phyloP scores from a whole-genome alignment of 2,329 filamentous ascomycete species.

The Fusarium sacchari region DNA sequence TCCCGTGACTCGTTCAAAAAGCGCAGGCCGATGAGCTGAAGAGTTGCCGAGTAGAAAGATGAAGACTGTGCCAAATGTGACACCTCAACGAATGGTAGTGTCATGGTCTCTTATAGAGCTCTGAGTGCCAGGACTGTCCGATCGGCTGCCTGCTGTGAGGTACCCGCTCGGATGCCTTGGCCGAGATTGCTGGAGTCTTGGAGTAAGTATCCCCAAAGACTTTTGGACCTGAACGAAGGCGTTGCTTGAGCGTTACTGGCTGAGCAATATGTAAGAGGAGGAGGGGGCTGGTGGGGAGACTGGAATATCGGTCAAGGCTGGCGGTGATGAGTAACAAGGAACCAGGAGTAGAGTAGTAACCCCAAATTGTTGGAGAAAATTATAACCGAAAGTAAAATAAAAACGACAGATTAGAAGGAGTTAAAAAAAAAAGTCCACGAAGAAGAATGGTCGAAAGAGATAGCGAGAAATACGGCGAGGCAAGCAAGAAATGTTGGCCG shows the following conservation, averaged over 20 bases:
- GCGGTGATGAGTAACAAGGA: slow-evolving; percentile 31
- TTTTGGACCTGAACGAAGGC: slow-evolving; percentile 11
- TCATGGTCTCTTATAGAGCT: slow-evolving; percentile 44
- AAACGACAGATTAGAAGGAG: slow-evolving; percentile 23
- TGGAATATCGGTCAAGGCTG: slow-evolving; percentile 37
- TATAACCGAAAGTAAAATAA: not conserved
- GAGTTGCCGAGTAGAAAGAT: slow-evolving; percentile 83
- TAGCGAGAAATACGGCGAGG: slow-evolving; percentile 16
- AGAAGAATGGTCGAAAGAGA: slow-evolving; percentile 14
- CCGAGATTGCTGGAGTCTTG: slow-evolving; percentile 22
- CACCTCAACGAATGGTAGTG: slow-evolving; percentile 69
- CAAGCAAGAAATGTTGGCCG: slow-evolving; percentile 25
- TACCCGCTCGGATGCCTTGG: slow-evolving; percentile 39
- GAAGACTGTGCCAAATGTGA: slow-evolving; percentile 81
- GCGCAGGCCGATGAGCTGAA: slow-evolving; percentile 80
- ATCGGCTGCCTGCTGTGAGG: slow-evolving; percentile 37
- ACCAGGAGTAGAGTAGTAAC: slow-evolving; percentile 20
- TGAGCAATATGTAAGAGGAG: slow-evolving; percentile 16
- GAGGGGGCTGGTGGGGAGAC: slow-evolving; percentile 32
- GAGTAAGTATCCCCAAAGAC: slow-evolving; percentile 25
- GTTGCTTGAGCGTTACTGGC: slow-evolving; percentile 33
- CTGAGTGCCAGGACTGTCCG: slow-evolving; percentile 27
- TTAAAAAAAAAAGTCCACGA: not conserved
- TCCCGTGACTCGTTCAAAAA: slow-evolving; percentile 55
- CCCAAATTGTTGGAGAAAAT: slow-evolving; percentile 5